Base-by-base conservation (phyloP, 192 early-diverging fungal species). In the Coemansia sp. region DNA sequence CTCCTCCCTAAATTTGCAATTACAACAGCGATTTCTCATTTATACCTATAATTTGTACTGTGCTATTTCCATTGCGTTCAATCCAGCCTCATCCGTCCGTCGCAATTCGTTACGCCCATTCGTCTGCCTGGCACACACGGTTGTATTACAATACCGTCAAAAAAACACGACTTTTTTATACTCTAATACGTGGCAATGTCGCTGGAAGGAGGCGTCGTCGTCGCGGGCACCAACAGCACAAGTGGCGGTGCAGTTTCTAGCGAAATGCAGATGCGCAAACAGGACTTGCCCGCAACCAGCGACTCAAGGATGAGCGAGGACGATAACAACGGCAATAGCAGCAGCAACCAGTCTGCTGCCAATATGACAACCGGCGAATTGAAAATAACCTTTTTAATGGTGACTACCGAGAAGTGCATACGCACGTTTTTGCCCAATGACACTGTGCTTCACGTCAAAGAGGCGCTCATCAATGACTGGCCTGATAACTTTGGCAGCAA, bases 311-410 rank as follows among this genome's bases (percentile, higher is more conserved):
- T 27, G 38, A 62, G 61, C 16, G 70, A 63, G 18, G 43, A 57
- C 58, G 67, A 58, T 18, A 41, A 55, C 44, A 73, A 68, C 63
- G 65, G 55, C 57, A 50, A 53, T 65, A 38, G 52, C 34, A 50
- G 62, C 69, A 38, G 43, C 34, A 39, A 39, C n/a, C 61, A 22
- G 10, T 62, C 57, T 31, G 58, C 68, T 7, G 39, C 50, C 40
- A 55, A 46, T 47, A 69, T 50, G n/a, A 16, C 36, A 27, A 40
- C 61, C 1, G 77, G 71, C 60, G 64, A 62, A n/a, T 34, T 75
- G 16, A 69, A 72, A 22, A 49, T 83, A 11, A 74, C 73, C 7
- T 75, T 83, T 65, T 61, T 83, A 46, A 64, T 83, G 67, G 71
- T 71, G 40, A 69, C 73, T 3, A 69, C 73, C 58, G 80, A 75